Evolutionary conservation across 129 eudicot genomes (phyloP), one percentile per base, ranked within the genome.

Genomic region (Tagetes patula): DNA sequence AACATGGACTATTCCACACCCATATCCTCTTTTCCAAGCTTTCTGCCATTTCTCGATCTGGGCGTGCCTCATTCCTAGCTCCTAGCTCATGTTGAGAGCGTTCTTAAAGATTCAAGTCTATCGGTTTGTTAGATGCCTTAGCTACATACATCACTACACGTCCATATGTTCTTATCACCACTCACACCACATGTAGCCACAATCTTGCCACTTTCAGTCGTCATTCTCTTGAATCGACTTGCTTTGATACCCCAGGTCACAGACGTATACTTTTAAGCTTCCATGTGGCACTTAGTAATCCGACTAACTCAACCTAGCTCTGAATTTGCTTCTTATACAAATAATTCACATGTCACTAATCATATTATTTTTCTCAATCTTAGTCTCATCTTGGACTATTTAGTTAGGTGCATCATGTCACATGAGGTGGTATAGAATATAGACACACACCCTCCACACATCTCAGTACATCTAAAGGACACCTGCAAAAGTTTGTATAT

Each of bases 341-440:
- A 58, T 58, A n/a, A 31, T 58, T 31, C 64, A 32, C 39, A 56
- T 32, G 64, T 9, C n/a, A 39, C 11, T 58, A 58, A 58, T 58
- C 39, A 58, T 3, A 10, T 9, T 32, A 58, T 58, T 58, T 58
- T 58, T 58, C 40, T 34, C 45, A 4, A 34, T 62, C 45, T 62
- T 10, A 38, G 30, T 61, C 12, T 61, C 67, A 61, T 61, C 67
- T 4, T 61, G 67, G 67, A 61, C 10, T 61, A 5, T 37, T n/a
- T 10, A 13, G 45, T 61, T 13, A 62, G 46, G 43, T 38, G 4
- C 67, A 62, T 36, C 67, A 62, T 62, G 46, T 38, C 45, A 36
- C 42, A 37, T 62, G 46, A 62, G 12, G 31, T 37, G 67, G 9
- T 12, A 37, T 37, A 39, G 32, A 62, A 3, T 12, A 37, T 37